Percentiles rank a stretch among this genome's conserved stretches.
phyloP scores from a whole-genome alignment of 2,329 filamentous ascomycete genomes.

The Ophiognomonia clavigignenti-juglandacearum region DNA sequence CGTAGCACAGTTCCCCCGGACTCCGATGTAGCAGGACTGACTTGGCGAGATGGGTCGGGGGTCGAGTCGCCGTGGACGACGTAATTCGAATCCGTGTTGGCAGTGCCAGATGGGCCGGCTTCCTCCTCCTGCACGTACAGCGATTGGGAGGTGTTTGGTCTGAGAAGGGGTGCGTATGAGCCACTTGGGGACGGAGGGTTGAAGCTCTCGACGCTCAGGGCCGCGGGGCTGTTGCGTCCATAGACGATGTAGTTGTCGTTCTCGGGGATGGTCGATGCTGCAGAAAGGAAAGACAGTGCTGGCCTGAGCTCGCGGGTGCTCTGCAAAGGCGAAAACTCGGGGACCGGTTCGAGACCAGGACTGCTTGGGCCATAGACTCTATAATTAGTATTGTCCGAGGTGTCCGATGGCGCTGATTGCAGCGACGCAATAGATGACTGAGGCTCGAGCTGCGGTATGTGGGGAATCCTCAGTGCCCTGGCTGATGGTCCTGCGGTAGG shows the following conservation, averaged over 20 bases:
- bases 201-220: slow-evolving; percentile 36
- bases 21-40: slow-evolving; percentile 22
- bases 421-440: slow-evolving; percentile 11
- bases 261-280: slow-evolving; percentile 36
- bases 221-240: slow-evolving; percentile 32
- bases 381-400: slow-evolving; percentile 45
- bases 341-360: slow-evolving; percentile 17
- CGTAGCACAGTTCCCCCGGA: slow-evolving; percentile 30
- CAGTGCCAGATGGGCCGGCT: slow-evolving; percentile 31
- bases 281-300: slow-evolving; percentile 27
- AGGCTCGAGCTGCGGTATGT: slow-evolving; percentile 8
- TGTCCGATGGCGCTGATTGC: slow-evolving; percentile 30
- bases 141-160: not conserved
- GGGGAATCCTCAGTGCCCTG: slow-evolving; percentile 5
- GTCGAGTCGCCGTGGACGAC: slow-evolving; percentile 44
- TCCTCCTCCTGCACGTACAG: slow-evolving; percentile 11
- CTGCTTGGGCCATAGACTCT: slow-evolving; percentile 40
- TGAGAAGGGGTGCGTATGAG: slow-evolving; percentile 10
- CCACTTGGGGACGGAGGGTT: slow-evolving; percentile 11
- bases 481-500: not conserved
- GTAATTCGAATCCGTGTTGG: slow-evolving; percentile 47
- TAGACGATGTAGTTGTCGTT: slow-evolving; percentile 44
- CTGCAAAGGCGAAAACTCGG: slow-evolving; percentile 6
- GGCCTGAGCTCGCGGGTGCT: slow-evolving; percentile 11
- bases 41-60: slow-evolving; percentile 26